These are phyloP conservation scores for Thuja plicata DNA, from an alignment of 83 land plant genomes.

Conservation along the genomic window DNA sequence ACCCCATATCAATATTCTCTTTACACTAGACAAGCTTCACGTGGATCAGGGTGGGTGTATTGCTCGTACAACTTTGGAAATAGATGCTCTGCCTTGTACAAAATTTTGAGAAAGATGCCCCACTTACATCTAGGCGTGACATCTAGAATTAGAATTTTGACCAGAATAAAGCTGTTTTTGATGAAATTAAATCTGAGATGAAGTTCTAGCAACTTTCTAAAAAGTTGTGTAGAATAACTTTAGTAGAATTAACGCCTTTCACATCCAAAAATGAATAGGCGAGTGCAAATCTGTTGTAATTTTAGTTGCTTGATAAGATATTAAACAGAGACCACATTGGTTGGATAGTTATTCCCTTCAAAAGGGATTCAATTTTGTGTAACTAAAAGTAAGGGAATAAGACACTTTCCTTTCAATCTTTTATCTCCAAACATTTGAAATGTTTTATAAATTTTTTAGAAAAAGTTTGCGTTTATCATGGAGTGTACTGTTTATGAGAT, in stretches of 20 bases:
- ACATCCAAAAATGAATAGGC: too few relatives aligned
- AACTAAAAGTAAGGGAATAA: background rate
- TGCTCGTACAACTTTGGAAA: background rate
- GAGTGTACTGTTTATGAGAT: too few relatives aligned
- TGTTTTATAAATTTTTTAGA: too few relatives aligned
- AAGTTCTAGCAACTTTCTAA: background rate
- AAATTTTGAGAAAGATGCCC: background rate
- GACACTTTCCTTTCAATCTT: too few relatives aligned
- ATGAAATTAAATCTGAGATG: background rate
- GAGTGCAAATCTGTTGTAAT: background rate
- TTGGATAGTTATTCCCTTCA: background rate
- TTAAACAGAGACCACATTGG: background rate
- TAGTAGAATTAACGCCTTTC: too few relatives aligned
- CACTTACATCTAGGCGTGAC: background rate
- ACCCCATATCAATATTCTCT: background rate
- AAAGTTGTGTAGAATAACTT: background rate
- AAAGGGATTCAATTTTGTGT: background rate
- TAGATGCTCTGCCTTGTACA: background rate
- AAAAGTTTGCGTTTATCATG: too few relatives aligned
- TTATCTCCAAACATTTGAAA: too few relatives aligned
- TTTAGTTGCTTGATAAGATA: background rate
- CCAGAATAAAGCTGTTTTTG: background rate
- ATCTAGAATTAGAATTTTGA: background rate
- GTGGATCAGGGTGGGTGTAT: background rate
- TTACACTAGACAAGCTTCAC: background rate